Conservation (phyloP, 2,329 filamentous ascomycete species). For the Phyllosticta citribraziliensis region DNA sequence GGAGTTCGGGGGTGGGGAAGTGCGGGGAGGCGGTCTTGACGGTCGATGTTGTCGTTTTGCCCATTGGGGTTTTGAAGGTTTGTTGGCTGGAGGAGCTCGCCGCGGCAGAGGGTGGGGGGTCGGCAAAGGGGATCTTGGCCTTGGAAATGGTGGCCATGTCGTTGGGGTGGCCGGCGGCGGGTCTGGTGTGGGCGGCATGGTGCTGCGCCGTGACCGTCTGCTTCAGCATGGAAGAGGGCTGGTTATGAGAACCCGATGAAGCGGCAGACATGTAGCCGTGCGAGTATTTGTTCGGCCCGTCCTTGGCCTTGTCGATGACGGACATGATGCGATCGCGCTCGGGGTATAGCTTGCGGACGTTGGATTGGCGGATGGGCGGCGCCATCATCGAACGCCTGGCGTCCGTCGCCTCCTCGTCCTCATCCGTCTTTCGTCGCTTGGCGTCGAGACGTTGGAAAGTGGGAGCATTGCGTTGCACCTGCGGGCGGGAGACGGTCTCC, state of each 20-base stretch:
- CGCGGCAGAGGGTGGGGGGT: conserved; percentile 26
- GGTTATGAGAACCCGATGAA: conserved; percentile 38
- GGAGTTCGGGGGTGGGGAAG: conserved; percentile 83
- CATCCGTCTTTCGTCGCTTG: conserved; percentile 70
- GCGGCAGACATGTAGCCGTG: conserved; percentile 53
- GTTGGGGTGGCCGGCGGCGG: conserved; percentile 56
- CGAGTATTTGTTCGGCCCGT: conserved; percentile 56
- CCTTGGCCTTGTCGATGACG: conserved; percentile 11
- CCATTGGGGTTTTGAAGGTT: conserved; percentile 61
- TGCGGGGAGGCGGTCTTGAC: conserved; percentile 65
- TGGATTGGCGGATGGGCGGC: conserved; percentile 75
- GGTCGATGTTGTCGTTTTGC: conserved; percentile 40
- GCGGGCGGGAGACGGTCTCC: conserved; percentile 43
- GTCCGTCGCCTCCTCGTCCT: conserved; percentile 50
- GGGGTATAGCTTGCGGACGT: conserved; percentile 54
- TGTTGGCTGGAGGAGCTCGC: conserved; percentile 10
- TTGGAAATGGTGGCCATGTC: conserved; percentile 84
- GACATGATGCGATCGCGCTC: conserved; percentile 11
- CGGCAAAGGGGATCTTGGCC: conserved; percentile 80
- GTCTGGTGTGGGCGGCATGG: conserved; percentile 51
- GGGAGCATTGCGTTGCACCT: conserved; percentile 41
- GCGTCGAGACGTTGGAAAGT: conserved; percentile 55
- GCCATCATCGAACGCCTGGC: conserved; percentile 62
- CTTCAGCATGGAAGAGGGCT: conserved; percentile 48
- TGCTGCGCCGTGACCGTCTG: conserved; percentile 58